phyloP scores from a whole-genome alignment of 208 protist genomes.

The Leishmania gerbilli region DNA sequence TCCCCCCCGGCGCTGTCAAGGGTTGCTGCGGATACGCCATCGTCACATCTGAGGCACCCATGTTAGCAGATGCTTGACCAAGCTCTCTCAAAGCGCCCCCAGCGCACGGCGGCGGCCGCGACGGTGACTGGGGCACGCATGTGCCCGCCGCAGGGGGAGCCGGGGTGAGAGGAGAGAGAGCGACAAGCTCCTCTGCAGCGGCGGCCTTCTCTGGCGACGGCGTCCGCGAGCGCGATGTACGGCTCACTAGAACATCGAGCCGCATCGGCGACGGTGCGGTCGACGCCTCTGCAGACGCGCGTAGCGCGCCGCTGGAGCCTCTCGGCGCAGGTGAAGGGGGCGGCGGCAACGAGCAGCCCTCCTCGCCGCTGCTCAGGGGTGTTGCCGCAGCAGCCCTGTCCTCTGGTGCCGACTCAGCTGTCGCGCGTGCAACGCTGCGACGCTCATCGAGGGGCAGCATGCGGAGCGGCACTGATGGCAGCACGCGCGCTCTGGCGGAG shows the following conservation, averaged over 20 bases:
- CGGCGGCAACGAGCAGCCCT: neutral
- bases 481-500: conserved; percentile 6
- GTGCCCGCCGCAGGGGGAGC: neutral
- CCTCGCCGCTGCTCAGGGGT: neutral
- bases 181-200: conserved; percentile 1
- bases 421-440: neutral
- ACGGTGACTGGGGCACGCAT: neutral
- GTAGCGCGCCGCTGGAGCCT: neutral
- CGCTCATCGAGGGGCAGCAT: conserved; percentile 3
- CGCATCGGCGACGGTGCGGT: neutral
- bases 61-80: neutral
- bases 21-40: neutral
- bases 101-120: neutral
- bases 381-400: neutral
- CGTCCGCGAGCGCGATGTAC: neutral
- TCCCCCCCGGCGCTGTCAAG: neutral
- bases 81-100: neutral
- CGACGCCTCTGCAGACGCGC: neutral
- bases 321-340: neutral
- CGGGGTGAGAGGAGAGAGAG: conserved; percentile 24
- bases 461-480: conserved; percentile 20
- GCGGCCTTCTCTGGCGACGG: neutral
- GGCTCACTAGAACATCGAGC: neutral
- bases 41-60: neutral
- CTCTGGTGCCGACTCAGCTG: neutral